Conservation (phyloP, 2,329 filamentous ascomycete genomes). For the Mariannaea elegans region DNA sequence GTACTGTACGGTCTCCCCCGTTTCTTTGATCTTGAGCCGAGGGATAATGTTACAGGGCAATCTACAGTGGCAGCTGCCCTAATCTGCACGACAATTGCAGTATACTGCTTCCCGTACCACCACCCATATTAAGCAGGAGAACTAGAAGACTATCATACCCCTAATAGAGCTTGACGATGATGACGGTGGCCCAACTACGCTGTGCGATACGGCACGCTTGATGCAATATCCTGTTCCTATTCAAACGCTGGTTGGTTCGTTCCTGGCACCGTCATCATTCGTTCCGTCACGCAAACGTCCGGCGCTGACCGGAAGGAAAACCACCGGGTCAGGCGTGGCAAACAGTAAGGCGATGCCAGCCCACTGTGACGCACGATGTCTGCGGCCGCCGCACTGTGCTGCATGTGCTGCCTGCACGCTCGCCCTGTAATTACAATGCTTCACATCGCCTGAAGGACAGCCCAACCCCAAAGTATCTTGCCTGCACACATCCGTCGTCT, state of each 20-base stretch:
- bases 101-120: too few species aligned
- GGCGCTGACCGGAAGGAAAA: constrained; percentile 13
- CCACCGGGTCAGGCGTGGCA: constrained; percentile 14
- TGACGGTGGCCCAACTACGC: constrained; percentile 1
- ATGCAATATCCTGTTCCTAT: background rate
- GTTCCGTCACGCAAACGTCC: constrained; percentile 19
- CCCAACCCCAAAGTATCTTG: background rate
- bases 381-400: background rate
- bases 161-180: constrained; percentile 10
- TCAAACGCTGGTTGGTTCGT: background rate
- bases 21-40: too few species aligned
- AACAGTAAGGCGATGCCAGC: constrained; percentile 9
- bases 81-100: background rate
- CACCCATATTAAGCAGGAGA: background rate
- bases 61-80: too few species aligned
- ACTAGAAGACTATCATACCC: background rate
- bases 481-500: background rate
- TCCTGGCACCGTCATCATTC: background rate
- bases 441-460: too few species aligned
- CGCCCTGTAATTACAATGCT: too few species aligned
- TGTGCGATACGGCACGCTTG: background rate
- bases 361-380: constrained; percentile 14
- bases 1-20: too few species aligned
- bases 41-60: too few species aligned
- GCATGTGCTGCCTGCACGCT: background rate